Evolutionary conservation across 805 yeast genomes (phyloP), one percentile per base, ranked within the genome.

Genomic region (Brettanomyces anomalus): DNA sequence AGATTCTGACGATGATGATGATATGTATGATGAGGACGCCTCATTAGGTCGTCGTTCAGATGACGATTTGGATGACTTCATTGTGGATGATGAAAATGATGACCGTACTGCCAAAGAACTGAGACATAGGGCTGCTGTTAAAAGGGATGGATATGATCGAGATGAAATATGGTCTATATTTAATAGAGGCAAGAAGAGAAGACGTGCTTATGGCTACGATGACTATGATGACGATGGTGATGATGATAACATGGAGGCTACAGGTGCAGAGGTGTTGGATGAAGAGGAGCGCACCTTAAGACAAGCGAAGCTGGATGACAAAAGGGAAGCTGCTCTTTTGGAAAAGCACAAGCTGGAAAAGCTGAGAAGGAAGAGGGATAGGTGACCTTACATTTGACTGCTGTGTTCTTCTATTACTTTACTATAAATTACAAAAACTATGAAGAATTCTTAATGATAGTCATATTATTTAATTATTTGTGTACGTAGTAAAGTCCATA

Each of bases 121-220:
- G 6, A 20, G 26, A 30, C 39, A 33, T 15, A 24, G 42, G 33
- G 47, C 58, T 33, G 54, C 58, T 47, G 39, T 61, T 52, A 45
- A 64, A 34, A 31, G 41, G 32, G 32, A 57, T 3, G 87, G 79
- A 3, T 85, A 84, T 50, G 85, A 85, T 52, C 66, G 90, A 36
- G 88, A 84, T 49, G 96, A 88, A 60, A 89, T 90, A 38, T 87
- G 96, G 96, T 76, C 79, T 16, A 73, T 90, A 61, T 84, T 89
- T 60, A 81, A 78, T 55, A 70, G 75, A 45, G 86, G 88, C 3
- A 71, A 70, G 45, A 52, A 66, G 0, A 61, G 68, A 36, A 70
- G 68, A 48, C 57, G 66, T 20, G 60, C 61, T 28, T 24, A 24
- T 24, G 28, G 28, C 6, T 24, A 24, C 10, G 28, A 24, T 11